Evolutionary conservation across 2,329 filamentous ascomycete genomes (phyloP), one percentile per base, ranked within the genome.

Genomic region (Ceratocystis papillata): DNA sequence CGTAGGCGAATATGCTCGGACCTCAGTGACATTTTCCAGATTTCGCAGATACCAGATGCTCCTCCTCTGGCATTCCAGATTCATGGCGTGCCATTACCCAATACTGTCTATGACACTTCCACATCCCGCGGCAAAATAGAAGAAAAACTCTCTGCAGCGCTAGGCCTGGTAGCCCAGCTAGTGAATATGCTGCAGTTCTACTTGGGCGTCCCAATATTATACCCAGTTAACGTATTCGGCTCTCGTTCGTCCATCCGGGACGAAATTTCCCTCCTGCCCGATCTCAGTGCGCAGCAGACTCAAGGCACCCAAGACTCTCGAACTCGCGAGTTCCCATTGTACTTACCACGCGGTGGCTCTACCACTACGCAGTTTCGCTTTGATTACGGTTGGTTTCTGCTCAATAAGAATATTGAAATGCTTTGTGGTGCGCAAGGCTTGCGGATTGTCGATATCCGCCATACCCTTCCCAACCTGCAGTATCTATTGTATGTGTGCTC

Each of bases 381-480:
- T 75, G 93, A 97, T 71, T 99, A 97, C 74, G 94, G 81, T 10
- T 94, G 96, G 73, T 99, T 97, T 72, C 78, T 97, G n/a, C 81
- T 99, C 15, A 97, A 97, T 77, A 96, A 97, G 76, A 80, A 97
- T 72, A 92, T 99, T 66, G 92, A 97, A 71, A 76, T 80, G 0
- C 77, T 87, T 2, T 86, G 84, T 68, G 77, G 79, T 2, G 79
- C 80, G 0, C 86, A 91, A 70, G 87, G 87, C 0, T 78, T 96
- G 12, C 86, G 87, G 60, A 86, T 96, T 0, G 82, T 96, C 69
- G 94, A 99, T 72, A 90, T 96, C 20, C 83, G 94, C 3, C 90
- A 97, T 70, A 96, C 93, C 0, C 77, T 97, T 5, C 91, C 93
- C 1, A 99, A 99, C 72, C 79, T 99, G 8, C 96, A 96, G 74